Percentiles rank a stretch among this genome's conserved stretches.
Conservation (phyloP, 1,139 yeast genomes). For the Meyerozyma elateridarum region DNA sequence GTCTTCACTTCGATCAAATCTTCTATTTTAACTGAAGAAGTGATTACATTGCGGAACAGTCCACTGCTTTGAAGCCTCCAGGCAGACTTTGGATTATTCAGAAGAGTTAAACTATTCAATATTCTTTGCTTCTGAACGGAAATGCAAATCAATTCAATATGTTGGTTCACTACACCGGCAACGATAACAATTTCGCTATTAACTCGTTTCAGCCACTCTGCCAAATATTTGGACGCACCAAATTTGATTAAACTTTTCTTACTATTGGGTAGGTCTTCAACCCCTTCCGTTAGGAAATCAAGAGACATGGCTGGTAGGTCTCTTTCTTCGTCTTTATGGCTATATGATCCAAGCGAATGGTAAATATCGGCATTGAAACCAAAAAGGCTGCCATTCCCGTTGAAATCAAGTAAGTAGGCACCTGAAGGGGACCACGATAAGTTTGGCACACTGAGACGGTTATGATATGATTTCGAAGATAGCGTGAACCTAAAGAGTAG, state of each 20-base stretch:
- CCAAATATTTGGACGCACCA: background rate
- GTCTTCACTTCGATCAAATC: too few relatives aligned
- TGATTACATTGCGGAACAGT: conserved; percentile 1
- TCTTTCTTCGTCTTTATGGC: background rate
- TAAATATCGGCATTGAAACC: conserved; percentile 5
- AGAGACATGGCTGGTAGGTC: background rate
- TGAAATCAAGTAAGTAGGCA: conserved; percentile 10
- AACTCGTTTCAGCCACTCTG: background rate
- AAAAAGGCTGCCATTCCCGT: conserved; percentile 5
- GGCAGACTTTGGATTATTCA: too few relatives aligned
- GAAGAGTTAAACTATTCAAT: too few relatives aligned
- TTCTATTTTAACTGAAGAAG: too few relatives aligned
- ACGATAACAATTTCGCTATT: background rate
- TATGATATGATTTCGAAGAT: background rate
- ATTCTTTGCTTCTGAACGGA: background rate
- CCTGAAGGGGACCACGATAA: conserved; percentile 12
- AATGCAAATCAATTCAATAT: background rate
- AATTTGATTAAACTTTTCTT: background rate
- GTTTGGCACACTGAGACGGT: background rate
- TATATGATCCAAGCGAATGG: conserved; percentile 1
- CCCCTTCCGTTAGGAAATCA: conserved; percentile 1
- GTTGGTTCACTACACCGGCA: background rate
- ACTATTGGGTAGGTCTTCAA: background rate
- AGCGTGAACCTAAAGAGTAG: background rate
- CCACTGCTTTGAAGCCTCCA: too few relatives aligned